Conservation (phyloP, 2,329 filamentous ascomycete species). For the Blastomyces gilchristii region DNA sequence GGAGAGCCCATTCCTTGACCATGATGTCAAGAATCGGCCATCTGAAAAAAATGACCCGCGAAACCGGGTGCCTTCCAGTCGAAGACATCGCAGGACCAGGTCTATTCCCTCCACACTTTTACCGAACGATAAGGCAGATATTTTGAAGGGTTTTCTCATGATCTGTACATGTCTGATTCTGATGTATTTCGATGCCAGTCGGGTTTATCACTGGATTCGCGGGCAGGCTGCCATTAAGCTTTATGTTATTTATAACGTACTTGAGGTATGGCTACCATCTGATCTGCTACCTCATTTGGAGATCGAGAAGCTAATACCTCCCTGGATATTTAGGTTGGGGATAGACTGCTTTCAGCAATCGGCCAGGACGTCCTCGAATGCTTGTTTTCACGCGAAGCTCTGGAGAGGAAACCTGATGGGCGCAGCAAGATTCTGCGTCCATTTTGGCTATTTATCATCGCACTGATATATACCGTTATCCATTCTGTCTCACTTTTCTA, state of each 20-base stretch:
- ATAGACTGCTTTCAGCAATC: slow-evolving; percentile 78
- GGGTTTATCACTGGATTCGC: slow-evolving; percentile 96
- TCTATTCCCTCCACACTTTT: slow-evolving; percentile 77
- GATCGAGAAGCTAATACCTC: neutral
- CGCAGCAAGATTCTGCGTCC: slow-evolving; percentile 84
- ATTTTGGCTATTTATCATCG: slow-evolving; percentile 80
- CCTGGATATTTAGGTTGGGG: slow-evolving; percentile 51
- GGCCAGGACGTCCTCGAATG: slow-evolving; percentile 96
- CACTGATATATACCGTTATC: slow-evolving; percentile 74
- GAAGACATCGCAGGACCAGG: slow-evolving; percentile 61
- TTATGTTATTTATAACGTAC: slow-evolving; percentile 96
- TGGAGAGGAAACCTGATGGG: slow-evolving; percentile 77
- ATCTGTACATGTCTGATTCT: slow-evolving; percentile 74
- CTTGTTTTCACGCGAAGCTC: slow-evolving; percentile 82
- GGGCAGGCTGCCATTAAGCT: slow-evolving; percentile 95
- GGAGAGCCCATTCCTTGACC: slow-evolving; percentile 12
- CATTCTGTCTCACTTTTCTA: slow-evolving; percentile 88
- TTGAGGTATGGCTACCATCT: slow-evolving; percentile 50
- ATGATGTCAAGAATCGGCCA: slow-evolving; percentile 6
- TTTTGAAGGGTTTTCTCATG: slow-evolving; percentile 82
- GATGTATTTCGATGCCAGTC: slow-evolving; percentile 85
- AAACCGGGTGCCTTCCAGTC: slow-evolving; percentile 24
- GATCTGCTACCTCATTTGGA: neutral
- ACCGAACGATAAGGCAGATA: slow-evolving; percentile 86
- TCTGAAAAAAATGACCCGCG: slow-evolving; percentile 19